Evolutionary conservation across 2,329 filamentous ascomycete species (phyloP), one percentile per base, ranked within the genome.

Genomic region (Colletotrichum viniferum): DNA sequence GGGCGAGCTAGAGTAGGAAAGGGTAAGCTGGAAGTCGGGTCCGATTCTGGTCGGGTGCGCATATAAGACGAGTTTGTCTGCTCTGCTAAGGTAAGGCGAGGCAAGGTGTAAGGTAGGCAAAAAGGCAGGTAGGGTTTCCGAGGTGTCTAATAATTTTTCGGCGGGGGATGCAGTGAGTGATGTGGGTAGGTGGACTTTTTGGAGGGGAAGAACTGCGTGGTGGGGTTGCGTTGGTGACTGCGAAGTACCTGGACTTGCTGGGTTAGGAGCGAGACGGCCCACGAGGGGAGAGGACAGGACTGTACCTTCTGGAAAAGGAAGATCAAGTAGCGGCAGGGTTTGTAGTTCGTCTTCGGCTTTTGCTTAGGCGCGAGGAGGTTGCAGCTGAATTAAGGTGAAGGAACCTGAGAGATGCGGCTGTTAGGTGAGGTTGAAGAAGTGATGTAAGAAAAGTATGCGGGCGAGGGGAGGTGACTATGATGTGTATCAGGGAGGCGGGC

Each of bases 131-230:
- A 75, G 73, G 73, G 73, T 69, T 75, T 75, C 73, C 73, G 69
- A 73, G 69, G 73, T 75, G 69, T 75, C 69, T 75, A 75, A 75
- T 73, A 75, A 73, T 68, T 75, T 75, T 75, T 75, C 73, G 69
- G 73, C 73, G 69, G 73, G 63, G 73, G 70, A 75, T 63, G 69
- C 69, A 75, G 69, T 73, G 30, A 64, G 63, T 75, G 69, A 68
- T 73, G 73, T 75, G 73, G 73, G 73, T 68, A 75, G 70, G 73
- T 75, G 73, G 73, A 60, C 63, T 75, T 60, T 74, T 73, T 69
- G 70, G 73, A 75, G 73, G 73, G 73, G 73, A 73, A 64, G 63
- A 58, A 32, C 69, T 62, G 63, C 43, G 63, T 73, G 69, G 70
- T 73, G 69, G 73, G 63, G 73, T 73, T 68, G 48, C 43, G 69